A percentile compares a stretch with the other conserved stretches of the same genome.
Conservation (phyloP, 176 grass and related monocot species). For the Carex scoparia region DNA sequence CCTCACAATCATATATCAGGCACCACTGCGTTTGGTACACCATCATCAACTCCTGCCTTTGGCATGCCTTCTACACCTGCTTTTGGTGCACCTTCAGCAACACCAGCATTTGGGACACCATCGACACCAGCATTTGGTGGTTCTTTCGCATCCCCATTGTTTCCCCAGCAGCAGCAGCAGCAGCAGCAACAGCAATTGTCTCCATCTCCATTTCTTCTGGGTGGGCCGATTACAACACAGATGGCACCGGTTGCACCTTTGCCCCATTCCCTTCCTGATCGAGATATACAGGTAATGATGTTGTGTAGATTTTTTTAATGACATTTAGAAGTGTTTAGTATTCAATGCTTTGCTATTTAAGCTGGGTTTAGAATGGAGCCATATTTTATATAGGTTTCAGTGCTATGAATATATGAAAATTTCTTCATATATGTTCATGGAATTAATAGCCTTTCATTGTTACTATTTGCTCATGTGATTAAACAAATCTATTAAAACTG, state of each 20-base stretch:
- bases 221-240: slow-evolving; percentile 78
- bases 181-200: slow-evolving; percentile 28
- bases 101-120: slow-evolving; percentile 36
- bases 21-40: slow-evolving; percentile 27
- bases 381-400: not conserved
- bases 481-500: not conserved
- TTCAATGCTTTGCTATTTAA: not conserved
- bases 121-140: slow-evolving; percentile 21
- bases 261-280: slow-evolving; percentile 62
- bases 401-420: not conserved
- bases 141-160: not conserved
- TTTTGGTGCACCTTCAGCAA: slow-evolving; percentile 29
- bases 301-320: not conserved
- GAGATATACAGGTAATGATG: slow-evolving; percentile 70
- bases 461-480: not conserved
- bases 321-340: slow-evolving; percentile 9
- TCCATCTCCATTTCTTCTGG: slow-evolving; percentile 49
- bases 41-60: slow-evolving; percentile 27
- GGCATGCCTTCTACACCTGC: slow-evolving; percentile 20
- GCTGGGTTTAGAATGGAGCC: not conserved
- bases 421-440: not conserved
- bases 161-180: slow-evolving; percentile 49
- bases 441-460: not conserved
- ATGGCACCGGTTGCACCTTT: slow-evolving; percentile 94
- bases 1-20: slow-evolving; percentile 6